A percentile compares a stretch with the other conserved stretches of the same genome.
Conservation (phyloP, 1,284 basidiomycete species). For the Malassezia globosa region DNA sequence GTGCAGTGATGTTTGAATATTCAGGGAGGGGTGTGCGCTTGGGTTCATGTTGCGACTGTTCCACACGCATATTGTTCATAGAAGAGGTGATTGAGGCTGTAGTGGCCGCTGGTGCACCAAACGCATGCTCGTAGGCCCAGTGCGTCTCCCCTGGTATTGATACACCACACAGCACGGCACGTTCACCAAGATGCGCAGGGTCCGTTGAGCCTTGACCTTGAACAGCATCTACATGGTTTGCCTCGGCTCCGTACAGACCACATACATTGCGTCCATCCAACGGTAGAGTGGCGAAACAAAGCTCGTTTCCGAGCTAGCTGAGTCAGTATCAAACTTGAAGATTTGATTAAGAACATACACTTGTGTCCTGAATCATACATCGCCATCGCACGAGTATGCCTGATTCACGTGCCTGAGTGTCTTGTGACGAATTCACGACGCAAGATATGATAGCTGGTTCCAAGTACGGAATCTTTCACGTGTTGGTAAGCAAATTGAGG, state of each 20-base stretch:
- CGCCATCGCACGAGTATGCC: conserved; percentile 16
- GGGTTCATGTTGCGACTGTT: not conserved
- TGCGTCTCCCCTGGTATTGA: conserved; percentile 7
- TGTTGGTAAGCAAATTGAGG: too few relatives aligned
- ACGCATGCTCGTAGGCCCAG: conserved; percentile 3
- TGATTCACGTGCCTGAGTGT: not conserved
- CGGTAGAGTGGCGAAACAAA: conserved; percentile 4
- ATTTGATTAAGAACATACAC: too few relatives aligned
- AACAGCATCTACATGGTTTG: not conserved
- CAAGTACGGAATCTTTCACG: conserved; percentile 12
- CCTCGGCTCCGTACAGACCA: conserved; percentile 9
- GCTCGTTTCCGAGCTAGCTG: conserved; percentile 12
- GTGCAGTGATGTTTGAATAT: conserved; percentile 6
- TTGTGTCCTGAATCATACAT: conserved; percentile 17
- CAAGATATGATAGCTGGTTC: not conserved
- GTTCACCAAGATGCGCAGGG: conserved; percentile 2
- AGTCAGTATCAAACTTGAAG: not conserved
- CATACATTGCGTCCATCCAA: not conserved
- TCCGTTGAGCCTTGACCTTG: not conserved
- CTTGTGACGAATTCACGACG: not conserved
- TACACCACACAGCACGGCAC: conserved; percentile 5
- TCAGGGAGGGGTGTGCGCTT: conserved; percentile 7
- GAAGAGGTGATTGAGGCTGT: not conserved
- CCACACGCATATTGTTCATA: not conserved
- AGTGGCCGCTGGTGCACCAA: not conserved